phyloP scores from a whole-genome alignment of 2,329 filamentous ascomycete species.

The Fusarium sp. region DNA sequence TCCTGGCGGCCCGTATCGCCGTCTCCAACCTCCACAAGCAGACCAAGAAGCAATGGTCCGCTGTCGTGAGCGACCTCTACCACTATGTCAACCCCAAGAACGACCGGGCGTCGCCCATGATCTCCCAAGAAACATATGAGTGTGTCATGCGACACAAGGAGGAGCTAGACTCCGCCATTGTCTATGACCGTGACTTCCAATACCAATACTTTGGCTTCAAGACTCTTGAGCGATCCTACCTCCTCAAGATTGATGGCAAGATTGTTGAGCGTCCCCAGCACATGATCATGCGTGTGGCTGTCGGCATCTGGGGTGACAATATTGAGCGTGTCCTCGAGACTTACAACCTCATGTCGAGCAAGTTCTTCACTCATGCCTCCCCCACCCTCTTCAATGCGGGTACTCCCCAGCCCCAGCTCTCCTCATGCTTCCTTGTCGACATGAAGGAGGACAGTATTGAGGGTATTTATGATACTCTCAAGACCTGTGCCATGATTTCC shows the following conservation, averaged over 20 bases:
- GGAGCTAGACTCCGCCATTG: conserved; percentile 97
- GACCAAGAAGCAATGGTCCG: conserved; percentile 99
- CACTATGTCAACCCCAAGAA: conserved; percentile 98
- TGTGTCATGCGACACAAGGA: conserved; percentile 96
- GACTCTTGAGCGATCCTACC: conserved; percentile 96
- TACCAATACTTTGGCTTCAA: conserved; percentile 99
- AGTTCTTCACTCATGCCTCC: conserved; percentile 98
- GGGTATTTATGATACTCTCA: conserved; percentile 98
- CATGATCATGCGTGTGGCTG: conserved; percentile 99
- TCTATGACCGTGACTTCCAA: conserved; percentile 99
- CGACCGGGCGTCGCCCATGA: conserved; percentile 87
- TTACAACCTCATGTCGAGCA: conserved; percentile 98
- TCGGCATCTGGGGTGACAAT: conserved; percentile 95
- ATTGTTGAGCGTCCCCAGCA: conserved; percentile 98
- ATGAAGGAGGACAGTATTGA: conserved; percentile 99
- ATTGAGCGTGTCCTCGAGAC: conserved; percentile 96
- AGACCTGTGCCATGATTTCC: conserved; percentile 99
- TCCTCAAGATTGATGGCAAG: conserved; percentile 94
- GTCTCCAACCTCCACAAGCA: conserved; percentile 99
- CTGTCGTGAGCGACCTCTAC: conserved; percentile 92
- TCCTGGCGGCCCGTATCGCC: conserved; percentile 96
- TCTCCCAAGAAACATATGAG: conserved; percentile 89
- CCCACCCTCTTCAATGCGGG: conserved; percentile 98
- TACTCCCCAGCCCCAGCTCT: conserved; percentile 92
- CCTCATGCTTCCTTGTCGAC: conserved; percentile 98